These are phyloP conservation scores for Hanseniaspora lindneri DNA, from an alignment of 805 yeast genomes.

Conservation along the genomic window DNA sequence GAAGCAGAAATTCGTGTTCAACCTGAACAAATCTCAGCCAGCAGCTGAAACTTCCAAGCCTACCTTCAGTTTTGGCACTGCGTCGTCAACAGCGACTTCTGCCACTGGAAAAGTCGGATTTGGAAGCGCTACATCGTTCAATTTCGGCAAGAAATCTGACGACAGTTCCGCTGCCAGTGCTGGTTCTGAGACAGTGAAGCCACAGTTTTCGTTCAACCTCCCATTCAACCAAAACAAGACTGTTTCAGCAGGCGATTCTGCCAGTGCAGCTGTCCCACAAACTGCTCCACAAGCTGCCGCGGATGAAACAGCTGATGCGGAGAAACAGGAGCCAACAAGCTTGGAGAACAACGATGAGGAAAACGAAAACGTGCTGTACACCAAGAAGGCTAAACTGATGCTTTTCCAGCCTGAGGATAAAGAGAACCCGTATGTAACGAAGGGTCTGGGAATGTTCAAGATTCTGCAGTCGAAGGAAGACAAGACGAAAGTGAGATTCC, in stretches of 20 bases:
- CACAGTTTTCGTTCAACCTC: conserved; percentile 28
- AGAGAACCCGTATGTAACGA: conserved; percentile 40
- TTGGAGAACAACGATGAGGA: conserved; percentile 62
- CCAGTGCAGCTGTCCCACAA: no score
- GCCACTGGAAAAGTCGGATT: conserved; percentile 20
- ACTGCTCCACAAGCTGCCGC: no score
- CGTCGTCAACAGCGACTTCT: background rate
- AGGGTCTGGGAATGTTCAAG: conserved; percentile 77
- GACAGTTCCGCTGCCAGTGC: conserved; percentile 13
- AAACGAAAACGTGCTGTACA: conserved; percentile 50
- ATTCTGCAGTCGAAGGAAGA: conserved; percentile 51
- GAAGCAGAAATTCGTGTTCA: no score
- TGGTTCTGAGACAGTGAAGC: conserved; percentile 9
- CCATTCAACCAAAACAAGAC: conserved; percentile 27
- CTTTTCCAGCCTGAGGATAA: conserved; percentile 43
- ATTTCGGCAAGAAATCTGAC: conserved; percentile 6
- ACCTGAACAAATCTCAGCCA: no score
- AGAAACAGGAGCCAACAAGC: conserved; percentile 41
- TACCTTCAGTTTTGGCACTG: no score
- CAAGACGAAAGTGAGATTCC: conserved; percentile 47
- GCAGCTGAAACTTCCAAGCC: no score
- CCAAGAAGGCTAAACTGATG: conserved; percentile 62
- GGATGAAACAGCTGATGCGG: conserved; percentile 33
- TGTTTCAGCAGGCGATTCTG: no score
- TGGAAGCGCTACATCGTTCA: conserved; percentile 16